Conservation (phyloP, 805 yeast species). For the Pichia kluyveri region DNA sequence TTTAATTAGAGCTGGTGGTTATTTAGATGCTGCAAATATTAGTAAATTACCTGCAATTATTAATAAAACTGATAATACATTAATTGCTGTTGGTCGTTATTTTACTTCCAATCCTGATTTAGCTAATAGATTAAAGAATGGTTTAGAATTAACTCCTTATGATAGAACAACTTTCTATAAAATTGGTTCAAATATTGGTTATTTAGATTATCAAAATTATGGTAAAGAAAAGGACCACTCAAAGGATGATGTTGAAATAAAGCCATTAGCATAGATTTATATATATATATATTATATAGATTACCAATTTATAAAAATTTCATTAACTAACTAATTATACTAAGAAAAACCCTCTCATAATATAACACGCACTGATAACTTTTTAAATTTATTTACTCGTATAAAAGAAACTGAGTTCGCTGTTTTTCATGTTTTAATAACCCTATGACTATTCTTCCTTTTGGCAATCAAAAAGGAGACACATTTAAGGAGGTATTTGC, state of each 20-base stretch:
- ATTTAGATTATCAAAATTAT: slow-evolving; percentile 7
- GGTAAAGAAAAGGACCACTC: slow-evolving; percentile 10
- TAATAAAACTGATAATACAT: slow-evolving; percentile 31
- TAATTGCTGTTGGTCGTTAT: slow-evolving; percentile 32
- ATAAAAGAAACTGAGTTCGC: too few relatives aligned
- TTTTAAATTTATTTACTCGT: too few relatives aligned
- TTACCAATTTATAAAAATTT: not conserved
- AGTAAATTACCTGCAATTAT: slow-evolving; percentile 6
- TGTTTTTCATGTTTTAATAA: too few relatives aligned
- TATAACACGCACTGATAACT: too few relatives aligned
- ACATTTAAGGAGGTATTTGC: slow-evolving; percentile 46
- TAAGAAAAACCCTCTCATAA: too few relatives aligned
- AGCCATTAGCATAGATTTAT: slow-evolving; percentile 7
- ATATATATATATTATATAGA: too few relatives aligned
- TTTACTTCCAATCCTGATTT: slow-evolving; percentile 39
- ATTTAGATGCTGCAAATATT: slow-evolving; percentile 19
- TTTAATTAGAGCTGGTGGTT: slow-evolving; percentile 18
- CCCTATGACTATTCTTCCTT: slow-evolving; percentile 11
- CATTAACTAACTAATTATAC: too few relatives aligned
- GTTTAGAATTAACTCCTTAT: slow-evolving; percentile 27
- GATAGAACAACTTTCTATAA: slow-evolving; percentile 33
- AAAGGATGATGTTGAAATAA: slow-evolving; percentile 5
- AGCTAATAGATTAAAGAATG: slow-evolving; percentile 27
- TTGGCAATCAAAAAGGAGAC: slow-evolving; percentile 47
- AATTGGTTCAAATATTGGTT: slow-evolving; percentile 8